phyloP scores from a whole-genome alignment of 495 filamentous ascomycete genomes.

The Podospora sp. region DNA sequence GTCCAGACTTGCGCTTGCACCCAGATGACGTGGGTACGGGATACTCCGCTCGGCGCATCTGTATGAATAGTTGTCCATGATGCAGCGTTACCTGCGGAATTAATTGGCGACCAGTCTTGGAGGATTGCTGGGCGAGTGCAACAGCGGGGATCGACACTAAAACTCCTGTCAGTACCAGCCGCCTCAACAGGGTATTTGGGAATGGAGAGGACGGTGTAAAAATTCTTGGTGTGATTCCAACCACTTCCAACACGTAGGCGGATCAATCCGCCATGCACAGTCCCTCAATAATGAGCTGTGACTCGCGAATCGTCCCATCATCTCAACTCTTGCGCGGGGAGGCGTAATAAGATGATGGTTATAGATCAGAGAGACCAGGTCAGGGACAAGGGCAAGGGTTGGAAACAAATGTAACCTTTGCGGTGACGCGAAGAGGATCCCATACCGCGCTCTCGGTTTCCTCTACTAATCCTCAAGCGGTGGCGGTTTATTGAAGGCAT shows the following conservation, averaged over 20 bases:
- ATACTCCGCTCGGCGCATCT: not conserved
- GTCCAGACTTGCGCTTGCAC: not conserved
- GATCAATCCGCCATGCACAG: not conserved
- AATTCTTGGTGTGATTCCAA: not conserved
- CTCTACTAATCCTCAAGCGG: not conserved
- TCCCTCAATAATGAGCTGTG: not conserved
- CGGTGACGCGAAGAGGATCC: constrained; percentile 4
- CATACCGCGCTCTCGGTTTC: constrained; percentile 14
- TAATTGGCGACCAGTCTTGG: not conserved
- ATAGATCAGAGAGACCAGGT: not conserved
- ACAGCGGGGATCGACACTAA: constrained; percentile 2
- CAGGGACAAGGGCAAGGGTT: constrained; percentile 17
- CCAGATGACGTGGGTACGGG: not conserved
- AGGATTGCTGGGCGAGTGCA: not conserved
- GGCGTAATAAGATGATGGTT: constrained; percentile 6
- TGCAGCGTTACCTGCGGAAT: not conserved
- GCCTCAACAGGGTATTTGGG: not conserved
- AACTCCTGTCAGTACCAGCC: not conserved
- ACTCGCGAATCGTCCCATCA: constrained; percentile 2
- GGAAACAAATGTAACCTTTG: constrained; percentile 2
- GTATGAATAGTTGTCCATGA: not conserved
- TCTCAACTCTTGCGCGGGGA: not conserved
- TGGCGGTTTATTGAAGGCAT: constrained; percentile 5
- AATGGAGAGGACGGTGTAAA: not conserved
- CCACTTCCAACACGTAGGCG: not conserved